Conservation (phyloP, 768 basidiomycete species). For the Pisolithus orientalis region DNA sequence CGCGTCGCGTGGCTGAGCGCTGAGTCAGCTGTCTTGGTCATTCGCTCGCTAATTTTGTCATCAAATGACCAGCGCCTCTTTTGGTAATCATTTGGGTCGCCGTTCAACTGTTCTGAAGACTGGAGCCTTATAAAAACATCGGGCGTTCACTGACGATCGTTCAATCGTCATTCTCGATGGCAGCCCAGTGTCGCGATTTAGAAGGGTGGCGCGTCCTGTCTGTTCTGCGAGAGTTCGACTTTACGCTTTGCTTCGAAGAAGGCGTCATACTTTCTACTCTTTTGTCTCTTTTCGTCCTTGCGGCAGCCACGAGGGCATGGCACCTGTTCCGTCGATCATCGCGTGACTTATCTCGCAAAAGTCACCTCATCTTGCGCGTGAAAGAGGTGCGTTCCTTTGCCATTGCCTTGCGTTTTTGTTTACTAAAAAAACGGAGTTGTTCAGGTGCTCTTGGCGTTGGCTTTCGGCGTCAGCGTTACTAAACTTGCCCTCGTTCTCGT, state of each 20-base stretch:
- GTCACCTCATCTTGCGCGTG: constrained; percentile 43
- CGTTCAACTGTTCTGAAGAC: not conserved
- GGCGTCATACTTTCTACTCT: constrained; percentile 54
- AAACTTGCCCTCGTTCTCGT: constrained; percentile 34
- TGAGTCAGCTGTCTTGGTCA: too few species aligned
- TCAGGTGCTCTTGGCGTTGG: constrained; percentile 44
- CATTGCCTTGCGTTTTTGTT: not conserved
- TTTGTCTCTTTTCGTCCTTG: constrained; percentile 39
- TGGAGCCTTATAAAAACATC: not conserved
- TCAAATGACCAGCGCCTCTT: too few species aligned
- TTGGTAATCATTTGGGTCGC: too few species aligned
- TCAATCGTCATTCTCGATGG: constrained; percentile 23
- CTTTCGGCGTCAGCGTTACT: constrained; percentile 40
- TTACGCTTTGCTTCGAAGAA: constrained; percentile 80
- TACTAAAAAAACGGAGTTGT: not conserved
- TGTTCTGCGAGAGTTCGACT: constrained; percentile 56
- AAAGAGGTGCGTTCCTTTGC: constrained; percentile 55
- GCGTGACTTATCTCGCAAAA: constrained; percentile 38
- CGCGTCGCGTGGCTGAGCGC: too few species aligned
- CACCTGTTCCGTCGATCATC: constrained; percentile 18
- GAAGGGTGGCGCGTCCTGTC: constrained; percentile 70
- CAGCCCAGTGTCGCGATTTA: constrained; percentile 38
- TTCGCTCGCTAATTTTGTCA: too few species aligned
- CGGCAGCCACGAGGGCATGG: constrained; percentile 34
- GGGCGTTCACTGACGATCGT: not conserved